Percentiles rank a stretch among this genome's conserved stretches.
Evolutionary conservation across 2,329 filamentous ascomycete genomes (phyloP).

Genomic region (Coniochaeta sp.): DNA sequence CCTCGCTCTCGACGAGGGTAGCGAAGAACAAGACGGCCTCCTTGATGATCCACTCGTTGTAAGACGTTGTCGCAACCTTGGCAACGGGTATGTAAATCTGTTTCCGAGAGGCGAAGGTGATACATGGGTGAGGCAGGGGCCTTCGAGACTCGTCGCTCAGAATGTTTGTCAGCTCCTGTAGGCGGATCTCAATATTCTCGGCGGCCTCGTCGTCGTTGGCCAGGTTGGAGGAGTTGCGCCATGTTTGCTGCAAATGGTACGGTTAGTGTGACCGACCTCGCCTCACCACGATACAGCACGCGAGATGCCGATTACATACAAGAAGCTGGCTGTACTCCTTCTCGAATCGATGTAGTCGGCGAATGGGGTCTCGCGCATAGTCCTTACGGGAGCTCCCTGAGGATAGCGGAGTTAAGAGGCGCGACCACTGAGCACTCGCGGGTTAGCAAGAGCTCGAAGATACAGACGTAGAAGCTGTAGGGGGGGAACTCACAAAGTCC

Average conservation of each 20-base stretch:
- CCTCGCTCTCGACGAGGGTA: conserved; percentile 89
- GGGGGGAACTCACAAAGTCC: conserved; percentile 46
- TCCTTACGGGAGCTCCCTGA: conserved; percentile 48
- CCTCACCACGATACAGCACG: background rate
- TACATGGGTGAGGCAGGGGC: conserved; percentile 84
- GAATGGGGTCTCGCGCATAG: conserved; percentile 53
- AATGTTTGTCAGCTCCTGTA: conserved; percentile 60
- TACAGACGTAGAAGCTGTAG: background rate
- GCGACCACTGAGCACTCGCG: conserved; percentile 48
- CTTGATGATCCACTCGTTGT: conserved; percentile 78
- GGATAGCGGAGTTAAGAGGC: conserved; percentile 54
- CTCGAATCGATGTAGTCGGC: conserved; percentile 58
- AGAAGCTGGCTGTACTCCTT: conserved; percentile 57
- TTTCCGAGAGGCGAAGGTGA: conserved; percentile 75
- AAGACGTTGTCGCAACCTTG: conserved; percentile 78
- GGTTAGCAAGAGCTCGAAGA: conserved; percentile 7
- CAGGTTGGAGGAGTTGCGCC: conserved; percentile 55
- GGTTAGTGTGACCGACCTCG: background rate
- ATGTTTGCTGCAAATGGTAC: conserved; percentile 37
- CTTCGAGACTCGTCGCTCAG: conserved; percentile 85
- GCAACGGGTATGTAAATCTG: conserved; percentile 86
- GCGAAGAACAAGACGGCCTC: conserved; percentile 83
- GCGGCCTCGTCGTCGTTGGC: conserved; percentile 52
- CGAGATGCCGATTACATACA: conserved; percentile 30
- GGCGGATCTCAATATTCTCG: conserved; percentile 53